Base-by-base conservation (phyloP, 352 stramenopile species). In the Globisporangium parvum region DNA sequence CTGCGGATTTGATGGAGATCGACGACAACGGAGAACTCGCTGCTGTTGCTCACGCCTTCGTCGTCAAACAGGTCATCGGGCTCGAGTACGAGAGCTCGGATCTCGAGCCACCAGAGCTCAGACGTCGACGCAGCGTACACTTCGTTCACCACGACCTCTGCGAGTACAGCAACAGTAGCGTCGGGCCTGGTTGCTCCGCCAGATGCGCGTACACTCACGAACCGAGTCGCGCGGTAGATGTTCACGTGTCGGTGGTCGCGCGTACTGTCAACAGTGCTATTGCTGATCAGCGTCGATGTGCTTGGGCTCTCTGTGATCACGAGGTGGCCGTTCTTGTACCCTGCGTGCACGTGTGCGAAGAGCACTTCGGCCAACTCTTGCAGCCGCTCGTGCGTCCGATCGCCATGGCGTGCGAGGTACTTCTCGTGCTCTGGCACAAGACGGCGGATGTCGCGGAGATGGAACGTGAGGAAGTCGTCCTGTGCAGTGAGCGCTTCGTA, bases 291-390 rank as follows among this genome's bases (percentile, higher is more conserved):
- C 3, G 12, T n/a, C 35, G 42, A 23, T 47, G 58, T 17, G 44
- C 41, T 14, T n/a, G 63, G 63, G 11, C 57, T 37, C 55, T 91
- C 76, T 0, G 67, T 70, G 49, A 91, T 39, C 6, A 89, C 68
- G 6, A 91, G 60, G 24, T 85, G 77, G 2, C 78, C 78, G 31
- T 85, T 80, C 63, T 89, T 91, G 61, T 82, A 89, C 17, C 81
- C 78, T 1, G 78, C 71, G 11, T 78, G 72, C 17, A 82, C 47
- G 15, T 79, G 60, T 1, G 23, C n/a, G 17, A 85, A 52, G 9
- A 91, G 56, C 11, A 77, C 33, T 20, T 86, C 75, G 0, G 71
- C 73, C 15, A 91, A 37, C 20, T 69, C 73, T 40, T 73, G 46
- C 18, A 75, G 58, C 11, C 73, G 57, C 47, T 85, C 62, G 6